Conservation (phyloP, 768 basidiomycete genomes). For the Suillus clintonianus region DNA sequence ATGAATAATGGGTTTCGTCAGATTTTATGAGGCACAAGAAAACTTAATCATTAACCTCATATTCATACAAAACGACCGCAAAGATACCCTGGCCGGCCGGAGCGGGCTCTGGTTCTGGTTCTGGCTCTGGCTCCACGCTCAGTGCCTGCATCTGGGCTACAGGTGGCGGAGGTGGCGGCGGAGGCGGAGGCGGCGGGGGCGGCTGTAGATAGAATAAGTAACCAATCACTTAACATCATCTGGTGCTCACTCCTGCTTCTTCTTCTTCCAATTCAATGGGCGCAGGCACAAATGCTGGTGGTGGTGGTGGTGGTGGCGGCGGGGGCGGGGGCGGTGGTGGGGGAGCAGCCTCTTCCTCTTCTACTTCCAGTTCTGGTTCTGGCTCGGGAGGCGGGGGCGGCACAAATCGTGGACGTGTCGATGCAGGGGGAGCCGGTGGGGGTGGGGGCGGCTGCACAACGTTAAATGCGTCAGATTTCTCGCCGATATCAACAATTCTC, state of each 20-base stretch:
- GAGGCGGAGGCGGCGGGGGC: conserved; percentile 43
- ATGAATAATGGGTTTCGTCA: background rate
- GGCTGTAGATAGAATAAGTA: conserved; percentile 19
- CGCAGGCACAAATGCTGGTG: conserved; percentile 35
- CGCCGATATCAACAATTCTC: conserved; percentile 12
- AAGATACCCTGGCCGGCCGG: conserved; percentile 48
- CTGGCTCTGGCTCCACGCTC: conserved; percentile 34
- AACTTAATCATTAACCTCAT: conserved; percentile 49
- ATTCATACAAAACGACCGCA: conserved; percentile 80
- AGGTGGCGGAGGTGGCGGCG: conserved; percentile 50
- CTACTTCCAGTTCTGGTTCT: conserved; percentile 21
- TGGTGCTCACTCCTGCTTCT: conserved; percentile 9
- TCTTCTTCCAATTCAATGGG: conserved; percentile 20
- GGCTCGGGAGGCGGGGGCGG: conserved; percentile 18
- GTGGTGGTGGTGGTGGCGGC: conserved; percentile 34
- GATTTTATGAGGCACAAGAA: background rate
- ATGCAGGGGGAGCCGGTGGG: conserved; percentile 22
- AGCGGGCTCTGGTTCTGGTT: conserved; percentile 34
- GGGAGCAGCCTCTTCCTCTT: conserved; percentile 20
- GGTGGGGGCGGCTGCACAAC: conserved; percentile 28
- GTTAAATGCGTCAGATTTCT: background rate
- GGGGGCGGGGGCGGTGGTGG: conserved; percentile 17
- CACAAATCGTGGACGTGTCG: conserved; percentile 19
- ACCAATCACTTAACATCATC: background rate
- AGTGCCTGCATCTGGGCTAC: conserved; percentile 32